Evolutionary conservation across 768 basidiomycete species (phyloP).

Genomic region (Pisolithus microcarpus): DNA sequence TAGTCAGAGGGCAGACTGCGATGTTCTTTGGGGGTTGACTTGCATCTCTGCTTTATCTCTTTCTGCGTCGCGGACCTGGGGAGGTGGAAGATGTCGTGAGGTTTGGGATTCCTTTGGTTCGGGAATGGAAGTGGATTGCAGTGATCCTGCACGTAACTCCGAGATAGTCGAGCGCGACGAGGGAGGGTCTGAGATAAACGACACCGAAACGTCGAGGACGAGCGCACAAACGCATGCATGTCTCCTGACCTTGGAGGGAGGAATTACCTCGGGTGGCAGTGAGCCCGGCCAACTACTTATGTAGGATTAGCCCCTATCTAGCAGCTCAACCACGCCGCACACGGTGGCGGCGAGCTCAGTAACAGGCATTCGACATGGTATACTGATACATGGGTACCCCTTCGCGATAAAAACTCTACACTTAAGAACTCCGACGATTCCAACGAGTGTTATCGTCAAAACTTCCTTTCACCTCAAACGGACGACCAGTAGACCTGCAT

Average conservation of each 20-base stretch:
- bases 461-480: slow-evolving; percentile 8
- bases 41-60: slow-evolving; percentile 56
- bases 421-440: too few relatives aligned
- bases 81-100: slow-evolving; percentile 60
- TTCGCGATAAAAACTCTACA: too few relatives aligned
- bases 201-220: not conserved
- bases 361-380: too few relatives aligned
- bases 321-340: too few relatives aligned
- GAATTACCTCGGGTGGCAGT: too few relatives aligned
- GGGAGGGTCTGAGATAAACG: not conserved
- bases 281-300: too few relatives aligned
- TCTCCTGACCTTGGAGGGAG: too few relatives aligned
- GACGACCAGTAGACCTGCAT: slow-evolving; percentile 75
- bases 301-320: too few relatives aligned
- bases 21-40: slow-evolving; percentile 13
- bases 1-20: not conserved
- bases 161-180: slow-evolving; percentile 2
- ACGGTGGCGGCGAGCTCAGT: too few relatives aligned
- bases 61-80: slow-evolving; percentile 42
- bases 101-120: slow-evolving; percentile 42
- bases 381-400: too few relatives aligned
- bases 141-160: slow-evolving; percentile 15
- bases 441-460: too few relatives aligned
- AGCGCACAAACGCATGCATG: not conserved
- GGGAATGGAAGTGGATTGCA: slow-evolving; percentile 45